Base-by-base conservation (phyloP, 208 protist species). In the Phytomonas francai region DNA sequence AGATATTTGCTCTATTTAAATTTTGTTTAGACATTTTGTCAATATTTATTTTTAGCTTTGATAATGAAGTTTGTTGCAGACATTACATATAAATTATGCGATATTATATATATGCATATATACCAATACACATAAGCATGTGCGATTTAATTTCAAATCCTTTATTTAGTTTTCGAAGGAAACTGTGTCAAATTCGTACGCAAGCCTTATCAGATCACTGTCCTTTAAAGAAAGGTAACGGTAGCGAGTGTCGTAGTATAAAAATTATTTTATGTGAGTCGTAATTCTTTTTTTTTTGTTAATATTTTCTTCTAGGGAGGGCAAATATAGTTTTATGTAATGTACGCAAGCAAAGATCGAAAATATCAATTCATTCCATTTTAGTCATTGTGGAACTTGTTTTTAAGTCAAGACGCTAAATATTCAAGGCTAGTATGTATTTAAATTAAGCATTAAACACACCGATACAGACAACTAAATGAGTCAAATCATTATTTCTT, bases 401-500 rank as follows among this genome's bases (percentile, higher is more conserved):
- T 12, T 39, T 9, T 12, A 39, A 39, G 9, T 9, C 34, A 39
- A 12, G 34, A 39, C 6, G 9, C 9, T 3, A 39, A 39, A 39
- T 39, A 9, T 9, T 39, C 3, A 39, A 39, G 34, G 3, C 9
- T 9, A 39, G 9, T 39, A 9, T 39, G 34, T 39, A 39, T 39
- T 39, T 39, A 12, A 39, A 39, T 3, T 9, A 39, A 12, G 34
- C 34, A 39, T 39, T n/a, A n/a, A n/a, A n/a, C n/a, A n/a, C n/a
- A 39, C 34, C 9, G 6, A 39, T 9, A 39, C 6, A 39, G 9
- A 3, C 51, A 19, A 32, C 62, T 25, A 11, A 28, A 90, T 95
- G 89, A 82, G 84, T 62, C 79, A 88, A 28, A 72, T 80, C 51
- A 67, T 88, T 25, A 63, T 92, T 65, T 89, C 89, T 5, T 95